Percentiles rank a stretch among this genome's conserved stretches.
Conservation (phyloP, 352 stramenopile genomes). For the Pilasporangium apinafurcum region DNA sequence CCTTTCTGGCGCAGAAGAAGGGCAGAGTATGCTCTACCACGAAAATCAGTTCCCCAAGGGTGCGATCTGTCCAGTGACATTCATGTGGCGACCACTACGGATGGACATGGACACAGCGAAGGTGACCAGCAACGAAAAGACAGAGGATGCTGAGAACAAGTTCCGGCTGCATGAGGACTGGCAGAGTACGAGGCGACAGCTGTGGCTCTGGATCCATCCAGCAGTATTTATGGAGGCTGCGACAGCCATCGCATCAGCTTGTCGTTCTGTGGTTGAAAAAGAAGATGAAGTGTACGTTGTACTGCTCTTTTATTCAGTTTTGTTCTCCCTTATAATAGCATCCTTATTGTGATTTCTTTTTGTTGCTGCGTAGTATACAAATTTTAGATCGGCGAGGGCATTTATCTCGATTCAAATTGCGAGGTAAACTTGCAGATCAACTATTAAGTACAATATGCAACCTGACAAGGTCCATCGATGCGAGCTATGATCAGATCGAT, state of each 20-base stretch:
- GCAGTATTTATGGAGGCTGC: constrained; percentile 70
- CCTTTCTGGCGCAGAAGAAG: constrained; percentile 46
- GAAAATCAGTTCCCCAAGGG: constrained; percentile 42
- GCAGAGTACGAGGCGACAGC: constrained; percentile 44
- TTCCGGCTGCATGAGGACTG: constrained; percentile 35
- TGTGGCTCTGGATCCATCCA: constrained; percentile 80
- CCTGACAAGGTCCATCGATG: not conserved
- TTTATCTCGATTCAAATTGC: constrained; percentile 55
- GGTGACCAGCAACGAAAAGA: not conserved
- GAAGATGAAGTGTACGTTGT: constrained; percentile 22
- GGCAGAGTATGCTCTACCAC: constrained; percentile 45
- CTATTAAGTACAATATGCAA: constrained; percentile 21
- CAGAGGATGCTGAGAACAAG: not conserved
- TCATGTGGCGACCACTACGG: constrained; percentile 62
- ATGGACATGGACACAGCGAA: constrained; percentile 13
- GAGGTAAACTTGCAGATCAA: constrained; percentile 35
- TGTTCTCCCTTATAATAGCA: not conserved
- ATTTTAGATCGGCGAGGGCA: constrained; percentile 65
- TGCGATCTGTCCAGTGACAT: constrained; percentile 63
- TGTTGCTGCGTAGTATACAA: constrained; percentile 22
- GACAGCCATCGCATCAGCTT: constrained; percentile 46
- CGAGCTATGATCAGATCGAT: not conserved
- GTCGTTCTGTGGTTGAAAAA: constrained; percentile 31
- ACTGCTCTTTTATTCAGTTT: not conserved
- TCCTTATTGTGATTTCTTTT: not conserved